Percentiles rank a stretch among this genome's conserved stretches.
Conservation (phyloP, 192 early-diverging fungal genomes). For the Dissophora globulifera region DNA sequence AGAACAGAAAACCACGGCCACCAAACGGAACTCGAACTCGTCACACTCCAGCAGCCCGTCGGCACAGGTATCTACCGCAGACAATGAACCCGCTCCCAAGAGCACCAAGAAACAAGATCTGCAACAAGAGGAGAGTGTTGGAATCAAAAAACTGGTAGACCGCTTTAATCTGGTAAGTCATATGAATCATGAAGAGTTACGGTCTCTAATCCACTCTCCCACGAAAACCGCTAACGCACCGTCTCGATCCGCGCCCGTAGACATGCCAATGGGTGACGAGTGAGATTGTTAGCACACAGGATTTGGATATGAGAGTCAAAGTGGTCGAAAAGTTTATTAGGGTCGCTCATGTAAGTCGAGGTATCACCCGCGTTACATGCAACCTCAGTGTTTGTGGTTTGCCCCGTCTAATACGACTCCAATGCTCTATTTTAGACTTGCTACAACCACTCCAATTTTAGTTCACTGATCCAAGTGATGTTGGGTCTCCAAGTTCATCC, state of each 20-base stretch:
- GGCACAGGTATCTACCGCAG: not conserved
- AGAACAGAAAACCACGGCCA: too few relatives aligned
- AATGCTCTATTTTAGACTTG: conserved; percentile 58
- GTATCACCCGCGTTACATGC: too few relatives aligned
- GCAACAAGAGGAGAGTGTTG: conserved; percentile 9
- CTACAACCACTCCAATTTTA: conserved; percentile 67
- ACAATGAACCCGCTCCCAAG: not conserved
- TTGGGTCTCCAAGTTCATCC: conserved; percentile 66
- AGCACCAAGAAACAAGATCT: not conserved
- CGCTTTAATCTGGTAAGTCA: conserved; percentile 47
- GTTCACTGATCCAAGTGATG: conserved; percentile 67
- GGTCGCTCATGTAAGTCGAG: conserved; percentile 60
- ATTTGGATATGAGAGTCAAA: conserved; percentile 57
- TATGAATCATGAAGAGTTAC: too few relatives aligned
- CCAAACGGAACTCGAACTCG: not conserved
- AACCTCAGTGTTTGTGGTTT: too few relatives aligned
- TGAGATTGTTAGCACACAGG: conserved; percentile 59
- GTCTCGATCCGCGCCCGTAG: conserved; percentile 34
- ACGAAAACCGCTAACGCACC: too few relatives aligned
- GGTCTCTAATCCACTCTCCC: too few relatives aligned
- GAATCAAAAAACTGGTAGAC: conserved; percentile 30
- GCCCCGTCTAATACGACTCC: not conserved
- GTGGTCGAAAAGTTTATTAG: conserved; percentile 74
- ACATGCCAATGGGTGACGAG: conserved; percentile 68
- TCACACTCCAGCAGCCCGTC: not conserved